These are phyloP conservation scores for Penicillium sp. DNA, from an alignment of 2,329 filamentous ascomycete genomes.

Conservation along the genomic window DNA sequence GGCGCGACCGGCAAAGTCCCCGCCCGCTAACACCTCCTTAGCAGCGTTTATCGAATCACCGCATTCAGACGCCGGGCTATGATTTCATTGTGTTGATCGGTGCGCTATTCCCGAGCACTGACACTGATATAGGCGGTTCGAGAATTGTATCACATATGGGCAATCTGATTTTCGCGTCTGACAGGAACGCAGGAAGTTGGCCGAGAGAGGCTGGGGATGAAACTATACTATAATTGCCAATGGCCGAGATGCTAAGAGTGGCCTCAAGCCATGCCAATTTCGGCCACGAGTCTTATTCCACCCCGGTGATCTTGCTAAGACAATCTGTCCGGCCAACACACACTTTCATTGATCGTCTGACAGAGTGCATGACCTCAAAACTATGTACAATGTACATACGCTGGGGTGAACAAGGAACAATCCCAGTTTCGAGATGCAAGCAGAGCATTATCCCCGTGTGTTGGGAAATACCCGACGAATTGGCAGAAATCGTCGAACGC, in stretches of 20 bases:
- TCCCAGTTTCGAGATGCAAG: conserved; percentile 11
- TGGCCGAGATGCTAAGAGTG: not conserved
- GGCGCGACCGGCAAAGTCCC: conserved; percentile 6
- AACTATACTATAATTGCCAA: not conserved
- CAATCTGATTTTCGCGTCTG: not conserved
- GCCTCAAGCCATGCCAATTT: not conserved
- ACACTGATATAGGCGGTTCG: not conserved
- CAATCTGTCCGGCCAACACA: not conserved
- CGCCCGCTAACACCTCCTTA: conserved; percentile 17
- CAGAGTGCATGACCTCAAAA: conserved; percentile 6
- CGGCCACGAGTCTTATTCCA: not conserved
- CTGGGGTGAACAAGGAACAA: conserved; percentile 11
- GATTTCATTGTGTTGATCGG: conserved; percentile 22
- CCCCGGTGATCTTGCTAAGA: not conserved
- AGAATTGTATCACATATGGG: not conserved
- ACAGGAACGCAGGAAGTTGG: not conserved
- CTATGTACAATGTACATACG: not conserved
- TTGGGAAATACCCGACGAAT: not conserved
- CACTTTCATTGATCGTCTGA: conserved; percentile 14
- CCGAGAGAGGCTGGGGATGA: not conserved
- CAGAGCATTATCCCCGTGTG: not conserved
- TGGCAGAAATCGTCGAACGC: not conserved
- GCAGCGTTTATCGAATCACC: conserved; percentile 21
- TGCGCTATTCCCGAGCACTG: conserved; percentile 5
- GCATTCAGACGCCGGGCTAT: conserved; percentile 13